A percentile compares a stretch with the other conserved stretches of the same genome.
Evolutionary conservation across 331 rosid genomes (phyloP).

Genomic region (Acacia concinna): DNA sequence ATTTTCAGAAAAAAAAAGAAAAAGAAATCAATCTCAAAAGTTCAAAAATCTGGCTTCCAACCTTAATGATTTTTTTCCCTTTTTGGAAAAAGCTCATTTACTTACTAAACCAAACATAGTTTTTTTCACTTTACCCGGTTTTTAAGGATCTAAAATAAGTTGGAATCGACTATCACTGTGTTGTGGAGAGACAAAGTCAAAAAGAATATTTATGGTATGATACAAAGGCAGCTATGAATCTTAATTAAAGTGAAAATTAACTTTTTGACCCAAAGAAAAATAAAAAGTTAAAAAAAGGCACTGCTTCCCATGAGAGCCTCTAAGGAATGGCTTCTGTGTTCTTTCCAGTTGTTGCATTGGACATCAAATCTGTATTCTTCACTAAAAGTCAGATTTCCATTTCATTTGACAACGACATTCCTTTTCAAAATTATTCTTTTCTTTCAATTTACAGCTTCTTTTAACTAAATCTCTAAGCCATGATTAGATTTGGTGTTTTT

Average conservation of each 20-base stretch:
- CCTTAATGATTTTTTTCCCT: background rate
- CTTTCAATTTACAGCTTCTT: background rate
- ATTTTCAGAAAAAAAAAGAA: too few species aligned
- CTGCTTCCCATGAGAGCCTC: background rate
- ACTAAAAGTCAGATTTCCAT: slow-evolving; percentile 34
- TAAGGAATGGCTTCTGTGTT: slow-evolving; percentile 8
- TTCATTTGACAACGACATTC: slow-evolving; percentile 24
- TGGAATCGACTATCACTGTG: background rate
- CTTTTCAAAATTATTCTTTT: background rate
- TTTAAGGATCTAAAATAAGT: background rate
- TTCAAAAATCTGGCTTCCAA: background rate
- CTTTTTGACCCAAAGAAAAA: background rate
- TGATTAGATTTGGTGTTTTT: background rate
- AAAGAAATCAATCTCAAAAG: too few species aligned
- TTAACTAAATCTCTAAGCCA: background rate
- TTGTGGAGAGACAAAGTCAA: background rate
- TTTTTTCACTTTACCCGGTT: background rate
- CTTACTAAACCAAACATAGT: too few species aligned
- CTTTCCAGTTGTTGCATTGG: slow-evolving; percentile 25
- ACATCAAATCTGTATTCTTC: slow-evolving; percentile 33
- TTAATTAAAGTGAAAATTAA: background rate
- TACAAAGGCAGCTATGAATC: background rate
- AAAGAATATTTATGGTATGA: background rate
- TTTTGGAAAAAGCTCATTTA: too few species aligned
- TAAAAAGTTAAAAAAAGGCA: background rate